Percentiles rank a stretch among this genome's conserved stretches.
Evolutionary conservation across 306 rosid genomes (phyloP).

Genomic region (Gastrolobium villosum): DNA sequence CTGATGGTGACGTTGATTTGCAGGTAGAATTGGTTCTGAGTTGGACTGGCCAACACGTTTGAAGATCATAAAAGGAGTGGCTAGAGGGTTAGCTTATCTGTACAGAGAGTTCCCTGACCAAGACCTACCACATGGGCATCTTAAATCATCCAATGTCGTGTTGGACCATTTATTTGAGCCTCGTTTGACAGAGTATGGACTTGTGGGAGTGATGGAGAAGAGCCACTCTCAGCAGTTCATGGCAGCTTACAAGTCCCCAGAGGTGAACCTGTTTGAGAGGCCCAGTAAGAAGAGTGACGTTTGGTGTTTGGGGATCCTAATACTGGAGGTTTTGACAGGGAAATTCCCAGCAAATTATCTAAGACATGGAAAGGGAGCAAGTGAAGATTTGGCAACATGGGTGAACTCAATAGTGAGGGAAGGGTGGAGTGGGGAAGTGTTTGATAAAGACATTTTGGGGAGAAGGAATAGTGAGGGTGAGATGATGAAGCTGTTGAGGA

Average conservation of each 20-base stretch:
- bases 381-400: conserved; percentile 70
- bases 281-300: conserved; percentile 62
- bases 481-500: conserved; percentile 74
- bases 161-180: conserved; percentile 61
- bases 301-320: conserved; percentile 81
- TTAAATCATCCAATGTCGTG: conserved; percentile 86
- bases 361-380: conserved; percentile 57
- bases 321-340: conserved; percentile 75
- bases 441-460: conserved; percentile 64
- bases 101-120: conserved; percentile 63
- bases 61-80: conserved; percentile 85
- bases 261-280: conserved; percentile 49
- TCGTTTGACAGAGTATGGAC: conserved; percentile 68
- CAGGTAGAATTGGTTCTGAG: conserved; percentile 59
- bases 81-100: conserved; percentile 64
- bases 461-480: conserved; percentile 62
- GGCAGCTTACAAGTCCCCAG: conserved; percentile 76
- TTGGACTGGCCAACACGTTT: conserved; percentile 78
- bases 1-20: neutral
- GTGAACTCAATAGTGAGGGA: conserved; percentile 74
- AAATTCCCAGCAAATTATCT: conserved; percentile 72
- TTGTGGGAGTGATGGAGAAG: conserved; percentile 53
- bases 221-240: conserved; percentile 70
- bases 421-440: conserved; percentile 81
- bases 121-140: conserved; percentile 76